Conservation (phyloP, 2,329 filamentous ascomycete species). For the Phyllosticta citriasiana region DNA sequence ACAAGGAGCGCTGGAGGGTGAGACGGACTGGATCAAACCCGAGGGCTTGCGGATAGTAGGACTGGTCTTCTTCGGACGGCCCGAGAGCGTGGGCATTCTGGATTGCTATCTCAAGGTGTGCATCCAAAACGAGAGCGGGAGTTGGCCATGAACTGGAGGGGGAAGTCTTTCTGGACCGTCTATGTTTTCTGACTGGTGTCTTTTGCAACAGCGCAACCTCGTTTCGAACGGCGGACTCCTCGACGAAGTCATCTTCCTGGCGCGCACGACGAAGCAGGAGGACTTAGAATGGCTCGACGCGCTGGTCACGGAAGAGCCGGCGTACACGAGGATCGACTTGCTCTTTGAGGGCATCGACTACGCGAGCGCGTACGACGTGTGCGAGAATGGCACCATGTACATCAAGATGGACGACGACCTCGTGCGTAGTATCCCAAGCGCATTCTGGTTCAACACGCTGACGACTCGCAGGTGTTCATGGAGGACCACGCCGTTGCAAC, state of each 20-base stretch:
- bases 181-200: constrained; percentile 10
- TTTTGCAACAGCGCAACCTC: constrained; percentile 25
- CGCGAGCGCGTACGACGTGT: constrained; percentile 13
- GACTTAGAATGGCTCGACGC: constrained; percentile 29
- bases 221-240: constrained; percentile 30
- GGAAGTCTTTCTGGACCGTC: neutral
- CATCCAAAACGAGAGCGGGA: neutral
- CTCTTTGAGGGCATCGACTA: constrained; percentile 14
- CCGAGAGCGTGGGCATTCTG: constrained; percentile 26
- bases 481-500: constrained; percentile 41
- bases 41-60: constrained; percentile 27
- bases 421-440: constrained; percentile 11
- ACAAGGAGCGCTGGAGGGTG: constrained; percentile 17
- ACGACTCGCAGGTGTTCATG: constrained; percentile 23
- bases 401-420: constrained; percentile 36
- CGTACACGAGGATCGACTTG: constrained; percentile 19
- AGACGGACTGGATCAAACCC: constrained; percentile 22
- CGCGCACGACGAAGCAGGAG: constrained; percentile 25
- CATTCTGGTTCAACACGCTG: neutral
- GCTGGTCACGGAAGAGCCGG: constrained; percentile 19
- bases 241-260: constrained; percentile 35
- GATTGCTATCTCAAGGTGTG: constrained; percentile 30
- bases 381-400: constrained; percentile 24
- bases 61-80: constrained; percentile 29
- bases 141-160: neutral